These are phyloP conservation scores for Phaeosphaeriaceae sp. DNA, from an alignment of 2,329 filamentous ascomycete genomes.

Conservation along the genomic window DNA sequence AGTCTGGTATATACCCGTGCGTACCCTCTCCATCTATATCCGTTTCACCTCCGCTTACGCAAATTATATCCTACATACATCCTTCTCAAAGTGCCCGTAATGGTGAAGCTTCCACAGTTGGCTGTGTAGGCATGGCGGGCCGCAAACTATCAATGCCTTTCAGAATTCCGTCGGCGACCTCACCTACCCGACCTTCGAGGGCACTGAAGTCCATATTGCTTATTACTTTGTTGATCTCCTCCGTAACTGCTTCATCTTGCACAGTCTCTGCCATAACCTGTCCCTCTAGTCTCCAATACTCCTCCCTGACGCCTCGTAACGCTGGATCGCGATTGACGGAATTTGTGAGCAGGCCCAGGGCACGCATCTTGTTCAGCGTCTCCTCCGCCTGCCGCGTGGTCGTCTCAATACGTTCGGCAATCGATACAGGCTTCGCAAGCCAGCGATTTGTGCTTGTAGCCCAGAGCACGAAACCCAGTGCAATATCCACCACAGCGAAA, in stretches of 20 bases:
- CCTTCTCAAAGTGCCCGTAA: constrained; percentile 5
- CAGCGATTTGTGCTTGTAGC: constrained; percentile 80
- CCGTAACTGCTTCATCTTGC: constrained; percentile 77
- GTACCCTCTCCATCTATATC: constrained; percentile 38
- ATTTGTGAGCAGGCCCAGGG: constrained; percentile 79
- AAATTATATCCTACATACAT: constrained; percentile 4
- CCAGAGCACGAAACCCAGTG: constrained; percentile 72
- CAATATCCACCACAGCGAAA: constrained; percentile 69
- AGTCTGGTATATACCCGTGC: constrained; percentile 18
- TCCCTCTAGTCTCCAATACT: constrained; percentile 83
- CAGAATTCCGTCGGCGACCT: constrained; percentile 46
- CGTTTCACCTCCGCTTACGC: constrained; percentile 12
- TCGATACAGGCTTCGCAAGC: constrained; percentile 67
- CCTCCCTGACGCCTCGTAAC: constrained; percentile 68
- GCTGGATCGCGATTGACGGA: constrained; percentile 75
- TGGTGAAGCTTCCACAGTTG: constrained; percentile 1
- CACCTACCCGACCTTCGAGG: constrained; percentile 69
- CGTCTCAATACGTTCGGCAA: constrained; percentile 71
- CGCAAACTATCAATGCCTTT: constrained; percentile 38
- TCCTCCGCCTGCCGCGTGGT: constrained; percentile 63
- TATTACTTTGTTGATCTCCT: constrained; percentile 72
- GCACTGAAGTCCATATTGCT: constrained; percentile 66
- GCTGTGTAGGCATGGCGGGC: constrained; percentile 7
- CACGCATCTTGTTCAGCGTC: constrained; percentile 71
- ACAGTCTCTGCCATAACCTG: constrained; percentile 74